phyloP scores from a whole-genome alignment of 208 protist species.

The Leishmania martiniquensis region DNA sequence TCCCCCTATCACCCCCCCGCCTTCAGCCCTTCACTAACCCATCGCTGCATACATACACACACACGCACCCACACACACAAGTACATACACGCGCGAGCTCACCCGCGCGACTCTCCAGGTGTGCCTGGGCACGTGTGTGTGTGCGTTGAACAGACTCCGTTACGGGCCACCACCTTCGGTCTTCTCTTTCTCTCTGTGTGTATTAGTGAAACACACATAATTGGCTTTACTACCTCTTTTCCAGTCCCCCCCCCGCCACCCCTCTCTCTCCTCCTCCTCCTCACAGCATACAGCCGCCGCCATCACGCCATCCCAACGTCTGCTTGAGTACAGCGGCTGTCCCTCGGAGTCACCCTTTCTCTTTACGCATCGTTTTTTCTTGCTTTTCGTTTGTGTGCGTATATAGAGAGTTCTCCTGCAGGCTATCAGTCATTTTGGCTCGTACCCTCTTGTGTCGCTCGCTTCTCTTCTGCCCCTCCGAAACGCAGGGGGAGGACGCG shows the following conservation, averaged over 20 bases:
- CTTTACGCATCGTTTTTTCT: too few species aligned
- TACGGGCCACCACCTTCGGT: too few species aligned
- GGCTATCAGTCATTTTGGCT: too few species aligned
- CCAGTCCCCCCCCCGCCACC: not conserved
- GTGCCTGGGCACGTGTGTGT: conserved; percentile 1
- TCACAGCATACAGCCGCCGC: too few species aligned
- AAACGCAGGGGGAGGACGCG: not conserved
- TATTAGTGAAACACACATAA: conserved; percentile 9
- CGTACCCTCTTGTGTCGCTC: too few species aligned
- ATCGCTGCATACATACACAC: not conserved
- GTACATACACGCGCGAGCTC: not conserved
- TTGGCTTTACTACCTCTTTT: not conserved
- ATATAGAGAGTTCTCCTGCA: too few species aligned
- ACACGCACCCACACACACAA: not conserved
- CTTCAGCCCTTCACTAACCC: not conserved
- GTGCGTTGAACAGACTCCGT: too few species aligned
- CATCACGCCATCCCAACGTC: too few species aligned
- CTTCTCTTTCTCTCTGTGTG: not conserved
- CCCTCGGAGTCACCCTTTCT: too few species aligned
- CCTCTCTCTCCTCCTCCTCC: too few species aligned
- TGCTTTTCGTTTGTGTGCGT: too few species aligned
- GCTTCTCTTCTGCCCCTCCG: not conserved
- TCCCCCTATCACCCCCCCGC: not conserved
- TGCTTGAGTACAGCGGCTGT: too few species aligned
- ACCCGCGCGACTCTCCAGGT: not conserved